A percentile compares a stretch with the other conserved stretches of the same genome.
phyloP scores from a whole-genome alignment of 495 filamentous ascomycete species.

The Thermothielavioides terrestris region DNA sequence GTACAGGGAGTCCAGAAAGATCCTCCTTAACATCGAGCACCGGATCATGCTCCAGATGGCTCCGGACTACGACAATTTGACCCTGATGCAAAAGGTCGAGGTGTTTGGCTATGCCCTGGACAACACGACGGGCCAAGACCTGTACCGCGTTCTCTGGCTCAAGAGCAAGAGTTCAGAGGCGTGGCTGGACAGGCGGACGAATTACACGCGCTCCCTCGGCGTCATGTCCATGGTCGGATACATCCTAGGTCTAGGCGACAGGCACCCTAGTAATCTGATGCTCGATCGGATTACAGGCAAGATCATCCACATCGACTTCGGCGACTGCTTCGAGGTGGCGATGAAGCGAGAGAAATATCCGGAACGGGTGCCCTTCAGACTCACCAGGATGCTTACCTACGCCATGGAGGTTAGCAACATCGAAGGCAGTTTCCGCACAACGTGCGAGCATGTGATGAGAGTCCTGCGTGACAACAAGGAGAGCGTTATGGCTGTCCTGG shows the following conservation, averaged over 20 bases:
- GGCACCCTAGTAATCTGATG: slow-evolving; percentile 96
- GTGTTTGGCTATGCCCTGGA: slow-evolving; percentile 98
- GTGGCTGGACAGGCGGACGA: slow-evolving; percentile 93
- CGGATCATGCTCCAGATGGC: slow-evolving; percentile 99
- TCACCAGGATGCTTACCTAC: slow-evolving; percentile 97
- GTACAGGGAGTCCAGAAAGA: slow-evolving; percentile 92
- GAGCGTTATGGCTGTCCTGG: slow-evolving; percentile 93
- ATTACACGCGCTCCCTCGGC: slow-evolving; percentile 92
- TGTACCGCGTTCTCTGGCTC: slow-evolving; percentile 95
- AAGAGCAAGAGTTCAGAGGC: slow-evolving; percentile 97
- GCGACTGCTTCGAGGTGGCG: slow-evolving; percentile 98
- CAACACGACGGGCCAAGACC: slow-evolving; percentile 96
- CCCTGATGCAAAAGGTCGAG: slow-evolving; percentile 99
- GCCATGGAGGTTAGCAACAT: slow-evolving; percentile 99
- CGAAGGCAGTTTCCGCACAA: slow-evolving; percentile 93
- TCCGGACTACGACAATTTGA: slow-evolving; percentile 95
- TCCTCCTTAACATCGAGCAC: slow-evolving; percentile 97
- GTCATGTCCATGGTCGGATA: slow-evolving; percentile 99
- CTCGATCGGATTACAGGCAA: slow-evolving; percentile 90
- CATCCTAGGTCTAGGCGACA: slow-evolving; percentile 91
- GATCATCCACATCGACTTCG: slow-evolving; percentile 97
- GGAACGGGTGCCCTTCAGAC: slow-evolving; percentile 91
- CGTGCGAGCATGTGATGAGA: slow-evolving; percentile 97
- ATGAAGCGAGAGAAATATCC: slow-evolving; percentile 99
- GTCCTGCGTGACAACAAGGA: slow-evolving; percentile 95